These are phyloP conservation scores for Dalbergia cochinchinensis DNA, from an alignment of 306 rosid genomes.

Conservation along the genomic window DNA sequence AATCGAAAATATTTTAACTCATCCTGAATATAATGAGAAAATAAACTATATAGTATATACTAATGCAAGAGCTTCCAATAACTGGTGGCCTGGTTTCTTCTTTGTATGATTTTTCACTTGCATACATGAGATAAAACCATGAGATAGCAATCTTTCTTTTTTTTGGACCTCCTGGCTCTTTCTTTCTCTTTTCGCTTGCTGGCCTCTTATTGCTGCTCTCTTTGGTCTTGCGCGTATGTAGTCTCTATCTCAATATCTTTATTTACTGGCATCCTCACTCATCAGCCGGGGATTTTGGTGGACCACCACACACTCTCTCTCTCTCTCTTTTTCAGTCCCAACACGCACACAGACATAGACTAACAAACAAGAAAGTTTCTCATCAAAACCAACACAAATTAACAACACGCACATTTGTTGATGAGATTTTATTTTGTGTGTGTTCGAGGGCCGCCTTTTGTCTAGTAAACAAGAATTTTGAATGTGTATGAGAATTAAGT, in stretches of 20 bases:
- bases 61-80: conserved; percentile 34
- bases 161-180: not conserved
- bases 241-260: conserved; percentile 46
- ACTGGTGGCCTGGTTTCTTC: conserved; percentile 51
- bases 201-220: conserved; percentile 28
- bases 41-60: conserved; percentile 32
- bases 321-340: conserved; percentile 25
- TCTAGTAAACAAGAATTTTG: conserved; percentile 42
- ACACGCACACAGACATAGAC: not conserved
- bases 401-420: conserved; percentile 42
- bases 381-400: conserved; percentile 30
- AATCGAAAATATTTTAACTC: conserved; percentile 30
- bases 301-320: conserved; percentile 56
- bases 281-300: conserved; percentile 65
- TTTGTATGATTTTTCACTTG: conserved; percentile 48
- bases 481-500: conserved; percentile 35
- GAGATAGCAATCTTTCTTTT: conserved; percentile 33
- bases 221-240: conserved; percentile 35
- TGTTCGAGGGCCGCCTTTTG: conserved; percentile 37
- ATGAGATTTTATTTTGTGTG: conserved; percentile 37
- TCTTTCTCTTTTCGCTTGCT: conserved; percentile 19
- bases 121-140: conserved; percentile 50
- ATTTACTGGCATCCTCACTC: conserved; percentile 48
- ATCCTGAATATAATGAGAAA: not conserved
- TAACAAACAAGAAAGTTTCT: not conserved